A percentile compares a stretch with the other conserved stretches of the same genome.
Conservation (phyloP, 805 yeast genomes). For the Pichia pseudocactophila region DNA sequence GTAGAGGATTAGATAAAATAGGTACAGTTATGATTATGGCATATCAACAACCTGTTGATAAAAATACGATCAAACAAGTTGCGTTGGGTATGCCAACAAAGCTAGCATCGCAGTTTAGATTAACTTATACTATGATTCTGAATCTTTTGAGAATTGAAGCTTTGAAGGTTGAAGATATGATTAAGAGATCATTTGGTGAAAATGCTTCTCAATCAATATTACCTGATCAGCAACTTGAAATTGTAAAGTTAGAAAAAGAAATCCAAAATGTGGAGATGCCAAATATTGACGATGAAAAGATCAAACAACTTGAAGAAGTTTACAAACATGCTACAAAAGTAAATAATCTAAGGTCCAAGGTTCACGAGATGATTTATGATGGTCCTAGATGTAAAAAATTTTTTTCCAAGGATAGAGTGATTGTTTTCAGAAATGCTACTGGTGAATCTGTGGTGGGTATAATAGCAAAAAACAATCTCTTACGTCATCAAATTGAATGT, state of each 20-base stretch:
- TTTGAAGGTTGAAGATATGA: conserved; percentile 94
- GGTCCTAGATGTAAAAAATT: conserved; percentile 40
- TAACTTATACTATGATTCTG: conserved; percentile 92
- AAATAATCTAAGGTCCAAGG: conserved; percentile 38
- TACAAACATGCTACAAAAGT: conserved; percentile 26
- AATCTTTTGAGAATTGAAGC: conserved; percentile 91
- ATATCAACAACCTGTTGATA: conserved; percentile 53
- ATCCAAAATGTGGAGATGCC: conserved; percentile 27
- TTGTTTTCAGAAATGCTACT: conserved; percentile 46
- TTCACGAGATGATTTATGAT: conserved; percentile 40
- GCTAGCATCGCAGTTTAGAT: conserved; percentile 81
- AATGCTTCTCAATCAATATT: conserved; percentile 75
- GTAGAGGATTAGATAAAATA: conserved; percentile 87
- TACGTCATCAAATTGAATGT: conserved; percentile 14
- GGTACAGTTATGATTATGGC: conserved; percentile 95
- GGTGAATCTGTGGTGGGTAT: conserved; percentile 15
- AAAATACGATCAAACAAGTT: conserved; percentile 61
- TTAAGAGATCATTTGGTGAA: conserved; percentile 90
- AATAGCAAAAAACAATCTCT: not conserved
- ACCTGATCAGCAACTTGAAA: conserved; percentile 74
- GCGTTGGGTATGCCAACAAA: conserved; percentile 87
- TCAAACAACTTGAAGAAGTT: conserved; percentile 36
- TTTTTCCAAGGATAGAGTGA: conserved; percentile 45
- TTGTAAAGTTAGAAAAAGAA: conserved; percentile 43
- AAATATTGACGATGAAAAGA: conserved; percentile 31